These are phyloP conservation scores for Boeremia lycopersici DNA, from an alignment of 2,329 filamentous ascomycete genomes.

Conservation along the genomic window DNA sequence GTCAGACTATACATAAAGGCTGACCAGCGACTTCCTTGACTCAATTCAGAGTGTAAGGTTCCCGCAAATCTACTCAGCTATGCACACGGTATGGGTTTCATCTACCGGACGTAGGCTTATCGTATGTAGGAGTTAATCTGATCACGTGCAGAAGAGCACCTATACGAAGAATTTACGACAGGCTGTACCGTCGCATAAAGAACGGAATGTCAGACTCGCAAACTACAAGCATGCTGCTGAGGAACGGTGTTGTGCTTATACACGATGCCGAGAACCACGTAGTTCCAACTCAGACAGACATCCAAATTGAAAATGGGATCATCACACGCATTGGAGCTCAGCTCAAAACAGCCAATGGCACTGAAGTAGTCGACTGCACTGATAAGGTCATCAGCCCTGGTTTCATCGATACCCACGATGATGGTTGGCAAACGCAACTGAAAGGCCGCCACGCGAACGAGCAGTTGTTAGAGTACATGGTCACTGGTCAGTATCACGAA, in stretches of 20 bases:
- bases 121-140: background rate
- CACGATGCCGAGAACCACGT: constrained; percentile 46
- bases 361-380: constrained; percentile 55
- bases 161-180: background rate
- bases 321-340: constrained; percentile 42
- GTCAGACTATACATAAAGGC: background rate
- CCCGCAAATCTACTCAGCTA: background rate
- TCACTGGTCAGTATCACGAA: constrained; percentile 36
- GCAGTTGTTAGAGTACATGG: constrained; percentile 52
- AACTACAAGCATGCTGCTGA: constrained; percentile 35
- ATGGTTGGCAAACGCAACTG: constrained; percentile 59
- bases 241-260: constrained; percentile 46
- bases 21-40: background rate
- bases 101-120: background rate
- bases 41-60: background rate
- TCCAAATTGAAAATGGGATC: constrained; percentile 42
- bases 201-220: background rate
- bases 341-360: constrained; percentile 34
- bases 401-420: constrained; percentile 60
- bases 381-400: constrained; percentile 62
- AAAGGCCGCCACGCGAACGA: constrained; percentile 61
- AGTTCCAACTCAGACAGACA: constrained; percentile 35
- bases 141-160: too few species aligned
- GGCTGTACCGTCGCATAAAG: background rate
- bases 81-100: background rate